phyloP scores from a whole-genome alignment of 371 early-diverging fungal species.

The Chytridium lagenaria region DNA sequence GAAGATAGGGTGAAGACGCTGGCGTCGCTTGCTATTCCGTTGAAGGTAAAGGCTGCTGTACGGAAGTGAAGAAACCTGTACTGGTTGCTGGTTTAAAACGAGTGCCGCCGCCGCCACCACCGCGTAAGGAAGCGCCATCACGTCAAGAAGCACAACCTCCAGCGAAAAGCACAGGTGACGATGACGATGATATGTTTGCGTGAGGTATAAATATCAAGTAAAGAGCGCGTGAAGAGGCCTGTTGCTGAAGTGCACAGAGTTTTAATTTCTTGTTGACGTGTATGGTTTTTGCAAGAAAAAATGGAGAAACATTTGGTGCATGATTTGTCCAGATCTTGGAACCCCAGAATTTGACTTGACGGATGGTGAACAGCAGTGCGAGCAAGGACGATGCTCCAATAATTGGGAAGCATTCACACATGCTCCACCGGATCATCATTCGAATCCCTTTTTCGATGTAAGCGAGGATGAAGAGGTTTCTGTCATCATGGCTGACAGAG shows the following conservation, averaged over 20 bases:
- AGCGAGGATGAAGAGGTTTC: neutral
- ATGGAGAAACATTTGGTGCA: neutral
- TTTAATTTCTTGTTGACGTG: too few species aligned
- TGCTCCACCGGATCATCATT: slow-evolving; percentile 16
- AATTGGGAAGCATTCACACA: slow-evolving; percentile 8
- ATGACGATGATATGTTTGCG: slow-evolving; percentile 22
- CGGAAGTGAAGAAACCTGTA: slow-evolving; percentile 4
- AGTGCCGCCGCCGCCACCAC: slow-evolving; percentile 4
- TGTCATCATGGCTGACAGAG: neutral
- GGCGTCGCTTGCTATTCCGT: neutral
- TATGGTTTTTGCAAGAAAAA: neutral
- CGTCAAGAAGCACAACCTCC: too few species aligned
- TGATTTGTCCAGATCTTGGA: neutral
- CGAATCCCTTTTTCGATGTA: slow-evolving; percentile 9
- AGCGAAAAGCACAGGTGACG: slow-evolving; percentile 3
- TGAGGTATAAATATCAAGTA: neutral
- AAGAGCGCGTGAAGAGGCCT: too few species aligned
- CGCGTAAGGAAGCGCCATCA: neutral
- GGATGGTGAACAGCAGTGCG: neutral
- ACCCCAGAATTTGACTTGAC: neutral
- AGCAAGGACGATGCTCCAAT: neutral
- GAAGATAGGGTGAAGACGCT: neutral
- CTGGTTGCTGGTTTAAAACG: too few species aligned
- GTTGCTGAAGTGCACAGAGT: too few species aligned
- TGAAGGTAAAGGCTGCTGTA: neutral